Conservation (phyloP, 208 protist genomes). For the Wallacemonas sp. region DNA sequence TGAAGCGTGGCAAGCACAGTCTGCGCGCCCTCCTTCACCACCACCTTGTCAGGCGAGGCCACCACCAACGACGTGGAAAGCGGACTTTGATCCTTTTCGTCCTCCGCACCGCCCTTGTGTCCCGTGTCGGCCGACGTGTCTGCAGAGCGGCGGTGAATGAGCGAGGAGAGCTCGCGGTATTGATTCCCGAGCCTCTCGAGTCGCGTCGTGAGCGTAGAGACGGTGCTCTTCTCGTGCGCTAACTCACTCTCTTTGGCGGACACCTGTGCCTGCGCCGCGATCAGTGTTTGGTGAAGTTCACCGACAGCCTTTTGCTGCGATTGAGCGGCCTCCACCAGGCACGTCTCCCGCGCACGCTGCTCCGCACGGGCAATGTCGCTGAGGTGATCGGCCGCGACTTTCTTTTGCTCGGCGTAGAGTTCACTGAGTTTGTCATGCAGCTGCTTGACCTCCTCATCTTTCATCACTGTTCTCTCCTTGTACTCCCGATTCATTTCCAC, state of each 20-base stretch:
- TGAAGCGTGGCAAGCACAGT: background rate
- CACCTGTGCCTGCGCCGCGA: constrained; percentile 21
- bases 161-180: constrained; percentile 33
- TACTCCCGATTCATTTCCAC: constrained; percentile 70
- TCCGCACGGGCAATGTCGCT: constrained; percentile 28
- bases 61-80: background rate
- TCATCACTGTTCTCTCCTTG: constrained; percentile 57
- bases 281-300: constrained; percentile 16
- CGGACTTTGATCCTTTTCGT: too few species aligned
- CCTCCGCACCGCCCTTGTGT: too few species aligned
- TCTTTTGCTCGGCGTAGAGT: constrained; percentile 50
- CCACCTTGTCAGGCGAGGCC: too few species aligned
- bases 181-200: constrained; percentile 33
- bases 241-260: constrained; percentile 17
- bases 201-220: constrained; percentile 14
- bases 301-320: background rate
- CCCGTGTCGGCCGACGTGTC: background rate
- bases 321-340: constrained; percentile 9
- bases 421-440: constrained; percentile 24
- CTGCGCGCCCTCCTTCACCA: too few species aligned
- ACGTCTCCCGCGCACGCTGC: constrained; percentile 27
- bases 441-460: constrained; percentile 52
- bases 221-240: constrained; percentile 23
- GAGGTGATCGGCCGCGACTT: constrained; percentile 43
- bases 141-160: constrained; percentile 15